Base-by-base conservation (phyloP, 495 filamentous ascomycete species). In the Trichoderma orchidacearum region DNA sequence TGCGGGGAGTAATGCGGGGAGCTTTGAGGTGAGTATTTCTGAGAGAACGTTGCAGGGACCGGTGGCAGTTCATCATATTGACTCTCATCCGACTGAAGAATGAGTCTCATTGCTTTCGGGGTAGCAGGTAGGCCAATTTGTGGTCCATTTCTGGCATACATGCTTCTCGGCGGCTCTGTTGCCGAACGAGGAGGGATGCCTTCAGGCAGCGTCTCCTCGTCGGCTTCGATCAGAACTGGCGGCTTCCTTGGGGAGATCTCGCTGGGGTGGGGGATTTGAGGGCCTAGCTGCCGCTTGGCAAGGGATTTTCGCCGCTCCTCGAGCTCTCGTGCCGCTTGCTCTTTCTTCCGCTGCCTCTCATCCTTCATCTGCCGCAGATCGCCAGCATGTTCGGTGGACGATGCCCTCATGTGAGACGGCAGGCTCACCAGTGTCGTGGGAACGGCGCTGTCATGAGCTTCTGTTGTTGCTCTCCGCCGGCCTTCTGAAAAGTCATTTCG, bases 301-400 rank as follows among this genome's bases (percentile, higher is more conserved):
- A 95, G 80, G 23, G 90, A 96, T 60, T 87, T 79, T 48, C 90
- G 81, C 18, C 90, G 81, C 57, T 90, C 86, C 71, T 96, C 90
- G 25, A 96, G 78, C 69, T 96, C 90, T 54, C 85, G 84, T 7
- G 87, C 87, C 13, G 90, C 90, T 27, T 85, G 70, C 61, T 91
- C 87, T 69, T 85, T 89, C 69, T 85, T 84, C 41, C 77, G 63
- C 50, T 75, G 72, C 36, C 75, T 66, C 59, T 81, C 79, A 50
- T 77, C 75, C 45, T 74, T 78, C 54, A 78, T 74, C 34, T 68
- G 58, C 56, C 61, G 71, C 50, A 75, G 59, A 45, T 73, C 73
- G 3, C 72, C 70, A 13, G 65, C 65, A 48, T 68, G 65, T 63
- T 62, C 64, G 17, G 62, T 67, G 13, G 61, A 68, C 2, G 61